Percentiles rank a stretch among this genome's conserved stretches.
Evolutionary conservation across 1,139 yeast genomes (phyloP).

Genomic region (Barnettozyma hawaiiensis): DNA sequence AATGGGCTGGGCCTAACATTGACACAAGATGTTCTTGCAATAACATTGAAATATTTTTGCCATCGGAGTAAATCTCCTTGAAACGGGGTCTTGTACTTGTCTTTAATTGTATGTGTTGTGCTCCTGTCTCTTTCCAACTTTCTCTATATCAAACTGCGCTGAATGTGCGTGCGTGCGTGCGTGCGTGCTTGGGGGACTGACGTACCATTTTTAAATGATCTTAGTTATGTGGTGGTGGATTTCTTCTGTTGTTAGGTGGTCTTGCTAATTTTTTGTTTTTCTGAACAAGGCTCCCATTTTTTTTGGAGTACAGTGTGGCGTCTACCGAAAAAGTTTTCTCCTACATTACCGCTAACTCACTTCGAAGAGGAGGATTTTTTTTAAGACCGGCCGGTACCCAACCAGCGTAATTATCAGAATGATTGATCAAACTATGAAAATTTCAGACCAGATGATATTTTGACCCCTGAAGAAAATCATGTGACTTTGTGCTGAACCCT

Average conservation of each 20-base stretch:
- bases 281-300: background rate
- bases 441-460: background rate
- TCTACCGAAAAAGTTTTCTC: background rate
- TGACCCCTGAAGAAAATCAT: background rate
- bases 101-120: background rate
- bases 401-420: background rate
- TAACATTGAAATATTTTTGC: background rate
- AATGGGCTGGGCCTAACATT: background rate
- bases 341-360: background rate
- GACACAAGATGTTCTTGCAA: background rate
- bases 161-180: too few relatives aligned
- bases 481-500: background rate
- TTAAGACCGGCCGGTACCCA: background rate
- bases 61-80: background rate
- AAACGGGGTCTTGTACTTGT: background rate
- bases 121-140: background rate
- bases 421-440: background rate
- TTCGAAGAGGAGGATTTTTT: background rate
- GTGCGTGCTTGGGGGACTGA: too few relatives aligned
- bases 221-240: constrained; percentile 10
- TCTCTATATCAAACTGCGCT: background rate
- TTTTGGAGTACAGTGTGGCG: background rate
- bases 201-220: constrained; percentile 34
- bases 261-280: constrained; percentile 12
- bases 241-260: background rate